Evolutionary conservation across 2,329 filamentous ascomycete genomes (phyloP), one percentile per base, ranked within the genome.

Genomic region (Cladophialophora chaetospira): DNA sequence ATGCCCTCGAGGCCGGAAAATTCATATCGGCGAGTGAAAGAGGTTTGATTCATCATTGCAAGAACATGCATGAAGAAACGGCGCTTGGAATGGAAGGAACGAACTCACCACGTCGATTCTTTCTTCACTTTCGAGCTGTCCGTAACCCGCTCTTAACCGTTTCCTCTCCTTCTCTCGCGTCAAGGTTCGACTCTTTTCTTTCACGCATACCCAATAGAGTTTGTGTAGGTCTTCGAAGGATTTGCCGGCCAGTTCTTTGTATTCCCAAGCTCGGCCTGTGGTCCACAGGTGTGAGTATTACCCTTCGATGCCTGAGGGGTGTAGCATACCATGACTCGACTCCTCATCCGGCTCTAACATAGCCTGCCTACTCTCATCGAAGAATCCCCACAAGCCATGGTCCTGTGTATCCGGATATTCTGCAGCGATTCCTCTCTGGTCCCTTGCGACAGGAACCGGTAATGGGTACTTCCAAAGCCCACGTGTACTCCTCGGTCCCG

Each of bases 371-470:
- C 86, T 81, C 61, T 80, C 80, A 67, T 87, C 85, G 75, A 99
- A 97, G 76, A 99, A 99, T 1, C 84, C 87, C 88, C 89, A 97
- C 9, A 99, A 85, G 26, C 91, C 93, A 74, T 99, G 94, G 63
- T 92, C 76, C 25, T 84, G 80, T 69, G 91, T 87, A 29, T 79
- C 81, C 57, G 75, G 71, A 44, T 78, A 71, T 55, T 73, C 68
- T 17, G 73, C 62, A 3, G 84, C 80, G 59, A 80, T 79, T 1
- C 77, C 76, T 54, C 87, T 79, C 19, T 77, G 72, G 13, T 55
- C 50, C 36, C 60, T 35, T n/a, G 57, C 53, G 5, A 85, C 83
- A 5, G 94, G 92, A 68, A 82, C 81, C 0, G 93, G 93, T 53
- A 96, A 77, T 48, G 85, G 49, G 42, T 86, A 81, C 67, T 87